Base-by-base conservation (phyloP, 2,329 filamentous ascomycete genomes). In the Coniella lustricola region DNA sequence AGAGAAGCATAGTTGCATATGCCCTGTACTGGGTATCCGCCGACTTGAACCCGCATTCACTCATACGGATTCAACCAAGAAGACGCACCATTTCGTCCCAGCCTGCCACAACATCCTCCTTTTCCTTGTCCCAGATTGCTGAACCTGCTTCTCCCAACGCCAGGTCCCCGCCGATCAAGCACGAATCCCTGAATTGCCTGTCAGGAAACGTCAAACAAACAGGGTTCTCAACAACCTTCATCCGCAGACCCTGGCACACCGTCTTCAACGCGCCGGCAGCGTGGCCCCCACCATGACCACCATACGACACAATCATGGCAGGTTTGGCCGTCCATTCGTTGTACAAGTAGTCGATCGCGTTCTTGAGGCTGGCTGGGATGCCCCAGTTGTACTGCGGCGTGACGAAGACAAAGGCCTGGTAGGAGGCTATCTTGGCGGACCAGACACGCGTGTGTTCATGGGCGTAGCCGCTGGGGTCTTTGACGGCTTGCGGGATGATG, bases 291-390 rank as follows among this genome's bases (percentile, higher is more conserved):
- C 67, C 66, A 22, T 62, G 60, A 0, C 68, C 68, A 4, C 74
- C 74, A 57, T 76, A 76, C 34, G 63, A 69, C 14, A 77, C 67
- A 41, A 77, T 64, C 54, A 68, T 52, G 16, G 66, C 69, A 0
- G 72, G 67, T 56, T 76, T 76, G 10, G 67, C 68, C 18, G 55
- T 64, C 70, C 72, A 75, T 55, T 75, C 73, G 49, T 75, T 58
- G 56, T 65, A 76, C 5, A 78, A 62, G 53, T 72, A 75, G 53
- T 77, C 74, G 40, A 78, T 66, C 8, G 73, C 73, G 53, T 75
- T 77, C 62, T 77, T 77, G 17, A 75, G 56, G 14, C 64, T 67
- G 0, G 67, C 72, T 0, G 73, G 69, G 16, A 72, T 63, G 7
- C 71, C 68, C 63, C 65, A 72, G 59, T 76, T 76, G 56, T 75